Conservation (phyloP, 805 yeast genomes). For the Candida golubevii region DNA sequence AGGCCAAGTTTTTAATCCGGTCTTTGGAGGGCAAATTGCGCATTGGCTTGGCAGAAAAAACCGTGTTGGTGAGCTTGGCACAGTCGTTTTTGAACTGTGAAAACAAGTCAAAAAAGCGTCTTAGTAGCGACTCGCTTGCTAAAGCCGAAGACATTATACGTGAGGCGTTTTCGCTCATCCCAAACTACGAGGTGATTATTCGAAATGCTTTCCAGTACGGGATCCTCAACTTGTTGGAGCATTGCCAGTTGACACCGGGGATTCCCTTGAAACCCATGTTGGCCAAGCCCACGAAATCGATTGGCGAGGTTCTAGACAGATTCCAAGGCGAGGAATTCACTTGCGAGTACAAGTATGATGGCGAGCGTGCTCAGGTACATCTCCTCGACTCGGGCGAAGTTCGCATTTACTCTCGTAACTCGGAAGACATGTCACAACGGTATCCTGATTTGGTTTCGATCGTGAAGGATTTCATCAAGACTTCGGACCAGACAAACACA, state of each 20-base stretch:
- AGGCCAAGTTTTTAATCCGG: slow-evolving; percentile 86
- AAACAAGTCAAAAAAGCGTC: slow-evolving; percentile 19
- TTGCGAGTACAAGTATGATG: slow-evolving; percentile 96
- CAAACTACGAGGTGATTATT: slow-evolving; percentile 82
- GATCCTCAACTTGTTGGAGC: slow-evolving; percentile 55
- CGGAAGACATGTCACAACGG: slow-evolving; percentile 94
- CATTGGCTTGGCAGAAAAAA: slow-evolving; percentile 91
- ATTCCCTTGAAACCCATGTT: slow-evolving; percentile 96
- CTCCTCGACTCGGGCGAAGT: slow-evolving; percentile 60
- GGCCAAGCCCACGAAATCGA: slow-evolving; percentile 94
- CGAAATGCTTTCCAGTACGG: slow-evolving; percentile 65
- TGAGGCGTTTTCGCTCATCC: slow-evolving; percentile 85
- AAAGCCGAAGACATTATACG: slow-evolving; percentile 74
- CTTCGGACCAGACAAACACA: slow-evolving; percentile 14
- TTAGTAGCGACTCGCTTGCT: slow-evolving; percentile 43
- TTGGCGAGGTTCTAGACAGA: slow-evolving; percentile 86
- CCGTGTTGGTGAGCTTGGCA: slow-evolving; percentile 78
- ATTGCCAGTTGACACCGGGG: slow-evolving; percentile 81
- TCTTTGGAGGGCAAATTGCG: slow-evolving; percentile 90
- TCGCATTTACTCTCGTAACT: slow-evolving; percentile 84
- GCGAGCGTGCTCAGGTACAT: slow-evolving; percentile 96
- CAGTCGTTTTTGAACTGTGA: slow-evolving; percentile 76
- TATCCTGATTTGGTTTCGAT: slow-evolving; percentile 85
- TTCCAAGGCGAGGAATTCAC: slow-evolving; percentile 84
- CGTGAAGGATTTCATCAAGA: slow-evolving; percentile 53